Base-by-base conservation (phyloP, 2,329 filamentous ascomycete species). In the Trichoderma sp. region DNA sequence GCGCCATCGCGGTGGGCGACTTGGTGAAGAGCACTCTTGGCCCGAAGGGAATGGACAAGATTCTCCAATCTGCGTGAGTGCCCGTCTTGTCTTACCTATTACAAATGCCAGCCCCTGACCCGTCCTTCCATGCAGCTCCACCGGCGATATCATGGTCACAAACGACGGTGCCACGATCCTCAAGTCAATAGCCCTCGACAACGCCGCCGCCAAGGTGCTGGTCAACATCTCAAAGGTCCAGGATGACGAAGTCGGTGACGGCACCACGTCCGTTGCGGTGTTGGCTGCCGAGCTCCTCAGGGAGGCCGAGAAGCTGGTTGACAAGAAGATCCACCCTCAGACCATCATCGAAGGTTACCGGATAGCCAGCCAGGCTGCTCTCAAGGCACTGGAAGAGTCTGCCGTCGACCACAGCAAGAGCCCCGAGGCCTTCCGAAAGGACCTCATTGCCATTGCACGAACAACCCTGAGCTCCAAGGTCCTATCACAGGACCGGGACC, bases 191-290 rank as follows among this genome's bases (percentile, higher is more conserved):
- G 96, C 96, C 54, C 91, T 99, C 77, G 96, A 99, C 81, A 99
- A 99, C 79, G 96, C 96, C 54, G 96, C 96, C 26, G 96, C 96
- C 66, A 99, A 99, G 84, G 96, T 99, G 5, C 87, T 99, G 54
- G 96, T 99, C 79, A 99, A 99, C 81, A 98, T 99, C 76, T 98
- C 95, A 72, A 99, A 99, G 83, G 96, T 99, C 6, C 96, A 99
- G 80, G 96, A 99, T 77, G 96, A 99, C 79, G 96, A 99, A 81
- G 95, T 99, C 28, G 96, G 96, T 77, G 96, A 99, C 79, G 96
- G 96, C 69, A 99, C 96, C 56, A 99, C 96, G 26, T 98, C 94
- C n/a, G 96, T 99, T 68, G 91, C 96, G 54, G 96, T 99, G 18
- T 85, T 99, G 72, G 94, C 96, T 49, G 96, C 96, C 70, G 96